Conservation (phyloP, 176 grass and related monocot genomes). For the Aegilops sharonensis region DNA sequence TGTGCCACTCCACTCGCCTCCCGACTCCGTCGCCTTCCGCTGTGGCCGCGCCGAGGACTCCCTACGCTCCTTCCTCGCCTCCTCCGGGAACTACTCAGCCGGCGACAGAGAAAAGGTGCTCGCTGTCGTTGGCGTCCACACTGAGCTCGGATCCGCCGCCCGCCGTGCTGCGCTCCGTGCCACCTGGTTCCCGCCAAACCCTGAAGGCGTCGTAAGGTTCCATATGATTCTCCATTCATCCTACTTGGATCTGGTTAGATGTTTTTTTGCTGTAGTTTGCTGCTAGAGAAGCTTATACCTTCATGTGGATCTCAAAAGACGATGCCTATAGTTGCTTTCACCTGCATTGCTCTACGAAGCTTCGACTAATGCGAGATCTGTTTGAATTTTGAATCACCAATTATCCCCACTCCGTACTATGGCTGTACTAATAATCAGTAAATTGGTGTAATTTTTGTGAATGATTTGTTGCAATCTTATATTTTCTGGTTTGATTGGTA, state of each 20-base stretch:
- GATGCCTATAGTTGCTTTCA: conserved; percentile 21
- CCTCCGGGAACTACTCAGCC: conserved; percentile 32
- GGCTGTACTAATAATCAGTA: neutral
- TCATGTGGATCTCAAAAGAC: conserved; percentile 21
- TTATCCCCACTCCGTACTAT: neutral
- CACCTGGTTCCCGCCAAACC: conserved; percentile 87
- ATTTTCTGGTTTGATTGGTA: neutral
- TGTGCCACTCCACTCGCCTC: conserved; percentile 18
- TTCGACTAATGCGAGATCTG: neutral
- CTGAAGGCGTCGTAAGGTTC: conserved; percentile 83
- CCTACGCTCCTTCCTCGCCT: conserved; percentile 63
- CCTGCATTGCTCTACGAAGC: conserved; percentile 12
- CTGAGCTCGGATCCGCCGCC: conserved; percentile 56
- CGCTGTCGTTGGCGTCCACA: conserved; percentile 79
- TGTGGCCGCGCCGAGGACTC: conserved; percentile 83
- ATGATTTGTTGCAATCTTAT: neutral
- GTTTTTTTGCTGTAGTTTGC: conserved; percentile 17
- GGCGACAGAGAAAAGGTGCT: conserved; percentile 68
- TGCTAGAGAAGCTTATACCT: neutral
- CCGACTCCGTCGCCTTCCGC: conserved; percentile 48
- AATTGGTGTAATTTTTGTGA: neutral
- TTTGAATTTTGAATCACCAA: conserved; percentile 14
- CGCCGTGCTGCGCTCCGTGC: conserved; percentile 61
- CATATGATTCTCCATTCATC: conserved; percentile 30
- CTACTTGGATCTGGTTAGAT: conserved; percentile 33